These are phyloP conservation scores for Cochlearia excelsa DNA, from an alignment of 345 rosid species.

Conservation along the genomic window DNA sequence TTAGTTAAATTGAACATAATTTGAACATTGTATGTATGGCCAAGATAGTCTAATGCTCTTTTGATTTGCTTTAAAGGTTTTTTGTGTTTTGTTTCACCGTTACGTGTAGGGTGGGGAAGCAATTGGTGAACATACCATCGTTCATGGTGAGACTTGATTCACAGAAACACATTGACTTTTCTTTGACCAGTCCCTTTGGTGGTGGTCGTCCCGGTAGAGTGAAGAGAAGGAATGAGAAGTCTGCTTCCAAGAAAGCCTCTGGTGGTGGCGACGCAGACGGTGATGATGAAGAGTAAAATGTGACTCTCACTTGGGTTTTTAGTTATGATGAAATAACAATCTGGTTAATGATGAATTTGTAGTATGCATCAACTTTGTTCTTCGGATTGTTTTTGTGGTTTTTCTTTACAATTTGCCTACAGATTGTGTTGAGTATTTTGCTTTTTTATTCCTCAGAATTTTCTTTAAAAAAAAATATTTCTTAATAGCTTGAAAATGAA, in stretches of 20 bases:
- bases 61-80: background rate
- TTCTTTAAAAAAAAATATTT: too few species aligned
- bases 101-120: constrained; percentile 57
- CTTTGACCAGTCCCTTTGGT: constrained; percentile 61
- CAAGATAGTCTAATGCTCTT: too few species aligned
- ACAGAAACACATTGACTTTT: constrained; percentile 68
- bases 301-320: background rate
- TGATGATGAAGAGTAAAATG: constrained; percentile 52
- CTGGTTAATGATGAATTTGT: constrained; percentile 11
- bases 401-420: background rate
- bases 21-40: too few species aligned
- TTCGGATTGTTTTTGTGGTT: constrained; percentile 11
- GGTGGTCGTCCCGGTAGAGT: constrained; percentile 74
- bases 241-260: constrained; percentile 63
- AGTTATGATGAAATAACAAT: constrained; percentile 7
- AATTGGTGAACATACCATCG: constrained; percentile 65
- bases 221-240: constrained; percentile 62
- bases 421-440: constrained; percentile 9
- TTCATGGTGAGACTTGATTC: constrained; percentile 74
- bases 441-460: background rate
- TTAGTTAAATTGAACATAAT: too few species aligned
- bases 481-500: too few species aligned
- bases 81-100: background rate
- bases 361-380: background rate
- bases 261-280: constrained; percentile 64